phyloP scores from a whole-genome alignment of 805 yeast species.

The Wickerhamiella alocasiicola region DNA sequence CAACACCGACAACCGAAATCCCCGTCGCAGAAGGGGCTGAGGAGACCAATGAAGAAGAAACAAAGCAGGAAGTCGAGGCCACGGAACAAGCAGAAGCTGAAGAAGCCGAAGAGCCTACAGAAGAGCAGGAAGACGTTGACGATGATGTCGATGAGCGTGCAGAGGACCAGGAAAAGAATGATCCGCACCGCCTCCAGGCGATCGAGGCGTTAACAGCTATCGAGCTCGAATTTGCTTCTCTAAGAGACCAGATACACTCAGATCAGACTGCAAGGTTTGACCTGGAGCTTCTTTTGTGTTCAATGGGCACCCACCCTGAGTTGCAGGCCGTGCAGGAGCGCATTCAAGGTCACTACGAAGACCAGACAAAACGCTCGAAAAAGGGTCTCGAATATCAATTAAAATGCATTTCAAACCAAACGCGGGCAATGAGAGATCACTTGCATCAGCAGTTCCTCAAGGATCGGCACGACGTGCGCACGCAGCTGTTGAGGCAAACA shows the following conservation, averaged over 20 bases:
- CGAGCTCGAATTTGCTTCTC: conserved; percentile 73
- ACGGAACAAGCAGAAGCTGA: conserved; percentile 1
- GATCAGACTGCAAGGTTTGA: conserved; percentile 68
- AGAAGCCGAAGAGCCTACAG: neutral
- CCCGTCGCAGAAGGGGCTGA: neutral
- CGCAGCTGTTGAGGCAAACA: conserved; percentile 51
- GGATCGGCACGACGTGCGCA: conserved; percentile 52
- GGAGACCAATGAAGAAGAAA: neutral
- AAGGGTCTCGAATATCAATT: conserved; percentile 50
- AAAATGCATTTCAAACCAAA: conserved; percentile 66
- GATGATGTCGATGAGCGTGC: conserved; percentile 16
- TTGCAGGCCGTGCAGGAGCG: conserved; percentile 56
- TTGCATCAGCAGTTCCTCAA: conserved; percentile 76
- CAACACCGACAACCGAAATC: neutral
- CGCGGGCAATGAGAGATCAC: conserved; percentile 63
- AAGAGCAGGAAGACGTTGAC: conserved; percentile 15
- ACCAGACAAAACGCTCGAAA: conserved; percentile 43
- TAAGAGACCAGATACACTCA: conserved; percentile 73
- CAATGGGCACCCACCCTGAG: conserved; percentile 87
- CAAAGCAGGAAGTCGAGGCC: conserved; percentile 7
- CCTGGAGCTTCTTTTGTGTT: conserved; percentile 75
- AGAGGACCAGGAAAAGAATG: conserved; percentile 19
- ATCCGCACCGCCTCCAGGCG: conserved; percentile 43
- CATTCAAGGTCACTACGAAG: conserved; percentile 63
- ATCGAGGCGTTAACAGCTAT: conserved; percentile 62